A percentile compares a stretch with the other conserved stretches of the same genome.
These are phyloP conservation scores for Yamadazyma akitaensis DNA, from an alignment of 805 yeast genomes.

Conservation along the genomic window DNA sequence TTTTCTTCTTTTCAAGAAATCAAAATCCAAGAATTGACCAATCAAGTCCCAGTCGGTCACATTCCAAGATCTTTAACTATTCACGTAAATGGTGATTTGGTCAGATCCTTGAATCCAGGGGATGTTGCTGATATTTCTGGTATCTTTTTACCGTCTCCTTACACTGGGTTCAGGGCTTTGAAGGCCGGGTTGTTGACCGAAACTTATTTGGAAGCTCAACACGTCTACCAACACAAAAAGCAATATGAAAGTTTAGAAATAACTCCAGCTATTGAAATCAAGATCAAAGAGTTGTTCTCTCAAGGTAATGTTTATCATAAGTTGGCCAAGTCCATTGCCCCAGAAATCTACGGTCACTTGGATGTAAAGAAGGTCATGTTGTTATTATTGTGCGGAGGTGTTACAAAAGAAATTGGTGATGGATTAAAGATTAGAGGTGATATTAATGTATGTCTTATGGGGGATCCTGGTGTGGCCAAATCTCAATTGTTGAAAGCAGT, in stretches of 20 bases:
- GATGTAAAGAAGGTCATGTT: constrained; percentile 92
- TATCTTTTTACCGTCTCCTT: constrained; percentile 88
- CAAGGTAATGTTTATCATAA: constrained; percentile 75
- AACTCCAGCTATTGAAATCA: constrained; percentile 51
- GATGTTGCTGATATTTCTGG: constrained; percentile 93
- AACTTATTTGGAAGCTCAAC: constrained; percentile 87
- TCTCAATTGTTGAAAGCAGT: constrained; percentile 92
- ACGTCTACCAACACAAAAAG: constrained; percentile 81
- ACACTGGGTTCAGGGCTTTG: constrained; percentile 91
- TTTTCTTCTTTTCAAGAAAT: constrained; percentile 95
- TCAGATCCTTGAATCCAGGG: constrained; percentile 86
- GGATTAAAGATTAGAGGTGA: constrained; percentile 98
- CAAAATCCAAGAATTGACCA: constrained; percentile 88
- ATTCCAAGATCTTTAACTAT: constrained; percentile 85
- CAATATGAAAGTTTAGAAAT: constrained; percentile 68
- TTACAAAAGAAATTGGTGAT: constrained; percentile 89
- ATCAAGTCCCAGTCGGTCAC: constrained; percentile 97
- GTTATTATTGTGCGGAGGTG: constrained; percentile 88
- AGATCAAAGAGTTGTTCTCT: constrained; percentile 48
- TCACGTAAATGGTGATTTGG: constrained; percentile 90
- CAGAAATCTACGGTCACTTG: constrained; percentile 91
- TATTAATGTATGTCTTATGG: constrained; percentile 93
- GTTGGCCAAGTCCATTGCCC: constrained; percentile 88
- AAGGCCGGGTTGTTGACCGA: constrained; percentile 92
- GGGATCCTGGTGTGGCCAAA: constrained; percentile 99